Evolutionary conservation across 2,329 filamentous ascomycete genomes (phyloP), one percentile per base, ranked within the genome.

Genomic region (Colletotrichum costaricense): DNA sequence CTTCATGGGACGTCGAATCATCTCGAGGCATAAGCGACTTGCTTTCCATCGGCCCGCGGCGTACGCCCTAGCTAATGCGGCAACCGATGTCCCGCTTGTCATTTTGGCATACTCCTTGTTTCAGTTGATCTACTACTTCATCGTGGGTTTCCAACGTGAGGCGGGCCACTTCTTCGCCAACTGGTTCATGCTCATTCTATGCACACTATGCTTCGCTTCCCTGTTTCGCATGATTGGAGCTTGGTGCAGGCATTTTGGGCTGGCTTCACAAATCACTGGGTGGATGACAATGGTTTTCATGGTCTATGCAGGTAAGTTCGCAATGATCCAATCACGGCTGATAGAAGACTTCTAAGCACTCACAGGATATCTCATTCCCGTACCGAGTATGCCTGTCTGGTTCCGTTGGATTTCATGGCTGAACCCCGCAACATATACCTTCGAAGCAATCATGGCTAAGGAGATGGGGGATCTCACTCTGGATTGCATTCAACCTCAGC

Each of bases 351-450:
- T 79, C 42, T 72, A 78, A 5, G 78, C 78, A 55, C 77, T 76
- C n/a, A 19, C 7, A 55, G 91, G 89, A 69, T 91, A 92, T 77
- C 81, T 85, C 22, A 86, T 89, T 33, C 77, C 83, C 0, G 79
- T 82, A 3, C 82, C 83, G 0, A 75, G 92, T 77, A 95, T 93
- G 92, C 87, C 91, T 30, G 88, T 88, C 0, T 96, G 93, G 93
- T 91, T 93, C 63, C 84, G 89, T 35, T 95, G 93, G 94, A 93
- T 95, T 68, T 89, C 91, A 35, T 95, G 92, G 83, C 86, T 95
- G 64, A 92, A 95, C 72, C 93, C 93, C 0, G 88, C 95, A 33
- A 91, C 86, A 42, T 95, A 95, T 77, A 91, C 88, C 1, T 95
- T 95, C 75, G 93, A 95, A 79, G 87, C 89, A 1, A 83, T 95